Evolutionary conservation across 176 grass and related monocot species (phyloP), one percentile per base, ranked within the genome.

Genomic region (Thalia dealbata): DNA sequence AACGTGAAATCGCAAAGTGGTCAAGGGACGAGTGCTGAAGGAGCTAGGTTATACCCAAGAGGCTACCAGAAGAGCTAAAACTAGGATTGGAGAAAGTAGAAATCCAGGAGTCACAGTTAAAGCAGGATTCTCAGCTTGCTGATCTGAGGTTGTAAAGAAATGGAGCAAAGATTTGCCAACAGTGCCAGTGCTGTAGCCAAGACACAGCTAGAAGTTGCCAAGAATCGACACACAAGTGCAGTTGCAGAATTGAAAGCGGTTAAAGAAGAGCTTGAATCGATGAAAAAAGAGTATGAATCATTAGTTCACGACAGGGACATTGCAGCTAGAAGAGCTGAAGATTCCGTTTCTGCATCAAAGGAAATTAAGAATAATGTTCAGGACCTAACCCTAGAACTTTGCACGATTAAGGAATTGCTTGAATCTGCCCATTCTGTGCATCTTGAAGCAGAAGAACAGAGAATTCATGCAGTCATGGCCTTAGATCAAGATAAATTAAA

Each of bases 31-130:
- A 73, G 76, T 88, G 61, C 19, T 86, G 14, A 27, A 52, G 46
- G 95, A 91, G 61, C 46, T 91, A 19, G 64, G 69, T 38, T 44
- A 16, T 24, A 79, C 72, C 72, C 55, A 92, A 76, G 64, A 69
- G 72, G n/a, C 73, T 64, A n/a, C 64, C 92, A 66, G 95, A 99
- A 73, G 85, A 89, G 16, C 75, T 99, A 5, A 93, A 83, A 67
- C 38, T 83, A 67, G 85, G 80, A 48, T 43, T 93, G 26, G 95
- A 99, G 28, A 93, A 86, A 70, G 75, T 76, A 6, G 59, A 86
- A 50, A 86, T 38, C 18, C 84, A 91, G 43, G 81, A 82, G 67
- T 64, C 83, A 58, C 86, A 93, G 73, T 79, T 85, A 12, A 86
- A 91, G 64, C 79, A 88, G 70, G 90, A 97, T 46, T 82, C 79